phyloP scores from a whole-genome alignment of 139 green algal species.

The Protoeuglena noctilucae region DNA sequence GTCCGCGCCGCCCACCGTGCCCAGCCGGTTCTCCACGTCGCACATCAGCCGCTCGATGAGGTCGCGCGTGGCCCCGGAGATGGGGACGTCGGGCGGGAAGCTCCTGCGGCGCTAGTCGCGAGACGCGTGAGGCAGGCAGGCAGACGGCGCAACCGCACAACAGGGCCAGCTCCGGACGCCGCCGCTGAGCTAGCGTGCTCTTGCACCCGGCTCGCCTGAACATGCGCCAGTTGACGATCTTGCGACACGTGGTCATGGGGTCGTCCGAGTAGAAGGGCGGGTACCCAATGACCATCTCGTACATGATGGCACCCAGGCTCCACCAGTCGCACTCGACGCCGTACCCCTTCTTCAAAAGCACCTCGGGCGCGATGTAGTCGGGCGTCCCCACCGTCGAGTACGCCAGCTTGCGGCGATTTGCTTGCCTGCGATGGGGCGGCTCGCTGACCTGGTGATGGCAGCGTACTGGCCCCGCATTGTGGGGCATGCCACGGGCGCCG shows the following conservation, averaged over 20 bases:
- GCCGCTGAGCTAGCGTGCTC: too few relatives aligned
- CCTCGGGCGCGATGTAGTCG: constrained; percentile 91
- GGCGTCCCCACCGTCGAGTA: constrained; percentile 87
- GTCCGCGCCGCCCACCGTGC: constrained; percentile 24
- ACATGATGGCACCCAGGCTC: constrained; percentile 90
- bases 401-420: constrained; percentile 60
- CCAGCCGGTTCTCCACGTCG: constrained; percentile 84
- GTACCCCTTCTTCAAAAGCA: constrained; percentile 95
- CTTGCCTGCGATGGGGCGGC: constrained; percentile 15
- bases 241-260: constrained; percentile 76
- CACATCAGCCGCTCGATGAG: constrained; percentile 84
- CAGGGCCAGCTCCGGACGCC: constrained; percentile 1
- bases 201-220: too few relatives aligned
- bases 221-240: constrained; percentile 88
- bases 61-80: constrained; percentile 41
- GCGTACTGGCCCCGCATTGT: too few relatives aligned
- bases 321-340: constrained; percentile 98
- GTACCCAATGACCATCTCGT: constrained; percentile 94
- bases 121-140: too few relatives aligned
- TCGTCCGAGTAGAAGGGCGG: constrained; percentile 95
- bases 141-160: too few relatives aligned
- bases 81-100: constrained; percentile 57
- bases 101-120: too few relatives aligned
- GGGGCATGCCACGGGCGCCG: too few relatives aligned
- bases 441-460: too few relatives aligned